Conservation (phyloP, 2,329 filamentous ascomycete genomes). For the Sordariomycetes sp. region DNA sequence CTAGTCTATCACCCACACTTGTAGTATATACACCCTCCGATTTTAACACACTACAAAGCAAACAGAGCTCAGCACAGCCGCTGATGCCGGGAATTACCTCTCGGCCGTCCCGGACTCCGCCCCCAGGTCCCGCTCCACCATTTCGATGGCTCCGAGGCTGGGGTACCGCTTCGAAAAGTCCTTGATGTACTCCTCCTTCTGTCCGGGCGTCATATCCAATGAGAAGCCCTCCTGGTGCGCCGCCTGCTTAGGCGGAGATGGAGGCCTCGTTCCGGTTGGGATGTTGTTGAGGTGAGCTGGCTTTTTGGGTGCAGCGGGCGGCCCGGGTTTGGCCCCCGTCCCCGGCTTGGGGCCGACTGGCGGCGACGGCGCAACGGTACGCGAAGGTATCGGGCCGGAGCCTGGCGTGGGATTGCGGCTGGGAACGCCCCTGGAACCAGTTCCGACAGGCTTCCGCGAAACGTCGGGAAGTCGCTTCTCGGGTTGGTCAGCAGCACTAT, state of each 20-base stretch:
- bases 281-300: slow-evolving; percentile 49
- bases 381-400: background rate
- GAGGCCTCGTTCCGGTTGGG: slow-evolving; percentile 28
- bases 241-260: slow-evolving; percentile 13
- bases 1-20: background rate
- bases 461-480: slow-evolving; percentile 31
- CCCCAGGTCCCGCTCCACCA: slow-evolving; percentile 62
- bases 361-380: background rate
- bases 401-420: slow-evolving; percentile 8
- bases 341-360: background rate
- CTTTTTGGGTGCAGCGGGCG: slow-evolving; percentile 45
- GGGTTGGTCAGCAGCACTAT: slow-evolving; percentile 25
- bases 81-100: slow-evolving; percentile 12
- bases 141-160: slow-evolving; percentile 73
- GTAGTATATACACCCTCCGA: background rate
- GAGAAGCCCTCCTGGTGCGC: slow-evolving; percentile 29
- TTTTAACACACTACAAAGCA: background rate
- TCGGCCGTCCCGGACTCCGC: slow-evolving; percentile 10
- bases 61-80: background rate
- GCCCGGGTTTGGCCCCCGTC: slow-evolving; percentile 20
- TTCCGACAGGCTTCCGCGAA: slow-evolving; percentile 38
- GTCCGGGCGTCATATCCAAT: slow-evolving; percentile 43
- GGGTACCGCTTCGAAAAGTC: slow-evolving; percentile 81
- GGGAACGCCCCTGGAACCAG: slow-evolving; percentile 9
- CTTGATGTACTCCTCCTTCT: slow-evolving; percentile 54